phyloP scores from a whole-genome alignment of 2,329 filamentous ascomycete species.

The Penicillium hordei region DNA sequence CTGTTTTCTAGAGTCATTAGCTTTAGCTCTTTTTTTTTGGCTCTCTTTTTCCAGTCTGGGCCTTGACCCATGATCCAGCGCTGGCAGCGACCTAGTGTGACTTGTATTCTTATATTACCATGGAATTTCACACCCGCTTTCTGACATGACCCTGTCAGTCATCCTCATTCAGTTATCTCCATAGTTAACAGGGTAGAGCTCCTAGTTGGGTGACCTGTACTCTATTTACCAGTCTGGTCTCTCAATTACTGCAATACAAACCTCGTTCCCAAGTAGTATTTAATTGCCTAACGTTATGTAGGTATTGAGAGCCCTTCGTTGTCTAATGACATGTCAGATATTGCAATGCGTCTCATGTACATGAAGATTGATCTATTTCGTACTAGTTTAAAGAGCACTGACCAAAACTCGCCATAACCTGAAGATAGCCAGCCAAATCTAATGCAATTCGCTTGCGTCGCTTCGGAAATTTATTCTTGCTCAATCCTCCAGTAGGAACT shows the following conservation, averaged over 20 bases:
- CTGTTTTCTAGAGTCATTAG: neutral
- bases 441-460: neutral
- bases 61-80: neutral
- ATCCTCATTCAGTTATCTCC: neutral
- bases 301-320: neutral
- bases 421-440: neutral
- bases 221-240: no score
- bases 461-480: neutral
- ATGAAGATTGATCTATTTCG: neutral
- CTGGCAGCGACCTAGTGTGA: neutral
- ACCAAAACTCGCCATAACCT: neutral
- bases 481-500: conserved; percentile 64
- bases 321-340: neutral
- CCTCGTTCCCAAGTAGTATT: neutral
- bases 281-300: neutral
- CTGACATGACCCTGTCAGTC: neutral
- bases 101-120: neutral
- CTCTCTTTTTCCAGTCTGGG: neutral
- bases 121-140: neutral
- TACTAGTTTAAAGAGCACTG: neutral
- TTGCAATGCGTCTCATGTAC: neutral
- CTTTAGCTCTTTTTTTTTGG: neutral
- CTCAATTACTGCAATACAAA: no score
- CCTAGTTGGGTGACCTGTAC: neutral
- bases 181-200: neutral